Percentiles rank a stretch among this genome's conserved stretches.
phyloP scores from a whole-genome alignment of 1,139 yeast genomes.

The Scheffersomyces lignicola region DNA sequence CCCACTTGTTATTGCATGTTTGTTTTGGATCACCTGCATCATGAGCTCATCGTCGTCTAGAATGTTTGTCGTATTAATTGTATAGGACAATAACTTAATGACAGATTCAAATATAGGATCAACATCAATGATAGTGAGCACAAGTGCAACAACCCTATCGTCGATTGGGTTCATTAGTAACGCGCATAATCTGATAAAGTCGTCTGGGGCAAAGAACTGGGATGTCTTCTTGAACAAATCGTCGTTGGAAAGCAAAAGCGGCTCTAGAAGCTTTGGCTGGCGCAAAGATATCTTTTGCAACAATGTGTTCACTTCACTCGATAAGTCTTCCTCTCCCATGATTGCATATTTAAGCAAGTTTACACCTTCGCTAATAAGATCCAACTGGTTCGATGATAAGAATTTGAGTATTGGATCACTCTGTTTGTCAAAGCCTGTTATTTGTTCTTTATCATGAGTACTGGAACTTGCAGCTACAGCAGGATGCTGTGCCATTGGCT shows the following conservation, averaged over 20 bases:
- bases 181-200: conserved; percentile 35
- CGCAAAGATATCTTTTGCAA: conserved; percentile 29
- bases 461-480: not conserved
- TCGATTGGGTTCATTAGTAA: conserved; percentile 27
- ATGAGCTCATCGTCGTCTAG: conserved; percentile 31
- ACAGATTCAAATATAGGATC: conserved; percentile 31
- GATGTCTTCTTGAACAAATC: conserved; percentile 23
- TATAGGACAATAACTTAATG: conserved; percentile 26
- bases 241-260: conserved; percentile 29
- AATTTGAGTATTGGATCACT: conserved; percentile 39
- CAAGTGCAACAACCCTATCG: conserved; percentile 21
- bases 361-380: conserved; percentile 35
- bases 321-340: conserved; percentile 35
- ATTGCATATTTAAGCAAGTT: conserved; percentile 40
- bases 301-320: conserved; percentile 21
- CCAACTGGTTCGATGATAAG: conserved; percentile 30
- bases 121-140: conserved; percentile 25
- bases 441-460: not conserved
- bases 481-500: too few relatives aligned
- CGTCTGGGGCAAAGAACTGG: conserved; percentile 30
- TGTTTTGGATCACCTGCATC: conserved; percentile 37
- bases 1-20: conserved; percentile 28
- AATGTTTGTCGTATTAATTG: conserved; percentile 33
- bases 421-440: conserved; percentile 18
- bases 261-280: conserved; percentile 29